phyloP scores from a whole-genome alignment of 192 early-diverging fungal species.

The Gigaspora rosea region DNA sequence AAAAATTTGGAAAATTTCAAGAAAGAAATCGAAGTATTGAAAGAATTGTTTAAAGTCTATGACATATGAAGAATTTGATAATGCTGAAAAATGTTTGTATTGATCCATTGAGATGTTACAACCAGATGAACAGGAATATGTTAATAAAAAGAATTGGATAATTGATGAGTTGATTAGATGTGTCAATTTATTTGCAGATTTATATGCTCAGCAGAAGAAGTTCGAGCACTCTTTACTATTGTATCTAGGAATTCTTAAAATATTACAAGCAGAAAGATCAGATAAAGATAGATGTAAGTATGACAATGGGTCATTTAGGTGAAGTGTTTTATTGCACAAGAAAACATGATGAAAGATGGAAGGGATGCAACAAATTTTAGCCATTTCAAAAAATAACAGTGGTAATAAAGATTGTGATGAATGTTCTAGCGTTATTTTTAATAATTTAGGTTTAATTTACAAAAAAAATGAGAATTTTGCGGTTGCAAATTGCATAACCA shows the following conservation, averaged over 20 bases:
- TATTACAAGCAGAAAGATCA: constrained; percentile 33
- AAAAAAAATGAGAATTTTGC: constrained; percentile 42
- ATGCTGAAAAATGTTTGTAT: constrained; percentile 46
- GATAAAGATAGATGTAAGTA: constrained; percentile 41
- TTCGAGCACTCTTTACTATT: constrained; percentile 50
- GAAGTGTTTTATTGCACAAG: constrained; percentile 49
- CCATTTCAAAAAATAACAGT: constrained; percentile 42
- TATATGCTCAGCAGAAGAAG: constrained; percentile 53
- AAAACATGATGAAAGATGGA: constrained; percentile 54
- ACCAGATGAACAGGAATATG: neutral
- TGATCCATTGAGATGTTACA: constrained; percentile 44
- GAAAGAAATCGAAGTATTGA: constrained; percentile 38
- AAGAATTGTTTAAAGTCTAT: constrained; percentile 41
- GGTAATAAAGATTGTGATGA: constrained; percentile 53
- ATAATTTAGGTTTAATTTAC: constrained; percentile 52
- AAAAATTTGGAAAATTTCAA: constrained; percentile 21
- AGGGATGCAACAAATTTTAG: constrained; percentile 55
- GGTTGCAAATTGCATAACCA: constrained; percentile 6
- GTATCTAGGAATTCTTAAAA: constrained; percentile 48
- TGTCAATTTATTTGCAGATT: constrained; percentile 43
- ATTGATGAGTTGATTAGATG: constrained; percentile 31
- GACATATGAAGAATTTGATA: constrained; percentile 35
- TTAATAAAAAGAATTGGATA: neutral
- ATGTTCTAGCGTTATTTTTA: constrained; percentile 54
- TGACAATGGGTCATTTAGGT: constrained; percentile 53